Evolutionary conservation across 2,329 filamentous ascomycete species (phyloP).

Genomic region (Diplodia seriata): DNA sequence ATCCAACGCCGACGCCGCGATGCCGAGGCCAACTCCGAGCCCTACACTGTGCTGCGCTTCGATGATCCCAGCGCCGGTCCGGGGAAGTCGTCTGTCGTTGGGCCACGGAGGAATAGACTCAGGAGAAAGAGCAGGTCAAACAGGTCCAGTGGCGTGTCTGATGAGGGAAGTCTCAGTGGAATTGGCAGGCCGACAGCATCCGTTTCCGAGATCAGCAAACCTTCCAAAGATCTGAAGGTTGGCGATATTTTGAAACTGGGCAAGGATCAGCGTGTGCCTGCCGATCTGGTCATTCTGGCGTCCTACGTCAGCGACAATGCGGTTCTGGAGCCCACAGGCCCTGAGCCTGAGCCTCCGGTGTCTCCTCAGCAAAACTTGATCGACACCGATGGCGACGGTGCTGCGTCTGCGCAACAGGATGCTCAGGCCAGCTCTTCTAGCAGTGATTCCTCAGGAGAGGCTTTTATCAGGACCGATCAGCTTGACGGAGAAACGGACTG

Average conservation of each 20-base stretch:
- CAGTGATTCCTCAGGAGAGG: constrained; percentile 69
- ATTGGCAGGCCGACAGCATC: constrained; percentile 53
- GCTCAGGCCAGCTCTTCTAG: constrained; percentile 33
- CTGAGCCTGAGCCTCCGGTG: constrained; percentile 36
- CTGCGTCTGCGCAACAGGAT: constrained; percentile 19
- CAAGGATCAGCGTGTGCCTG: constrained; percentile 92
- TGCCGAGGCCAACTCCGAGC: constrained; percentile 91
- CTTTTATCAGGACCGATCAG: constrained; percentile 97
- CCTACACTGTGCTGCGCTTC: constrained; percentile 79
- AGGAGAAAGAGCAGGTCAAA: constrained; percentile 45
- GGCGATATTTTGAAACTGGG: constrained; percentile 92
- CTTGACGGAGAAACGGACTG: constrained; percentile 98
- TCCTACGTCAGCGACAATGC: constrained; percentile 62
- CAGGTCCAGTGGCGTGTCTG: constrained; percentile 61
- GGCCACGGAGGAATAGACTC: constrained; percentile 39
- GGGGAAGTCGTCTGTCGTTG: constrained; percentile 42
- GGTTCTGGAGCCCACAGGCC: constrained; percentile 10
- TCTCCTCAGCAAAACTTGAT: constrained; percentile 28
- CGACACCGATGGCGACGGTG: constrained; percentile 31
- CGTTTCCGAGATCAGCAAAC: constrained; percentile 74
- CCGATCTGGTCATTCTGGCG: constrained; percentile 92
- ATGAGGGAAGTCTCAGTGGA: constrained; percentile 61
- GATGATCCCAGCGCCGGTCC: constrained; percentile 58
- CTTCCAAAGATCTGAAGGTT: constrained; percentile 87
- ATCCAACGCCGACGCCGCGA: constrained; percentile 85